A percentile compares a stretch with the other conserved stretches of the same genome.
These are phyloP conservation scores for Backusella australiensis DNA, from an alignment of 192 early-diverging fungal genomes.

Conservation along the genomic window DNA sequence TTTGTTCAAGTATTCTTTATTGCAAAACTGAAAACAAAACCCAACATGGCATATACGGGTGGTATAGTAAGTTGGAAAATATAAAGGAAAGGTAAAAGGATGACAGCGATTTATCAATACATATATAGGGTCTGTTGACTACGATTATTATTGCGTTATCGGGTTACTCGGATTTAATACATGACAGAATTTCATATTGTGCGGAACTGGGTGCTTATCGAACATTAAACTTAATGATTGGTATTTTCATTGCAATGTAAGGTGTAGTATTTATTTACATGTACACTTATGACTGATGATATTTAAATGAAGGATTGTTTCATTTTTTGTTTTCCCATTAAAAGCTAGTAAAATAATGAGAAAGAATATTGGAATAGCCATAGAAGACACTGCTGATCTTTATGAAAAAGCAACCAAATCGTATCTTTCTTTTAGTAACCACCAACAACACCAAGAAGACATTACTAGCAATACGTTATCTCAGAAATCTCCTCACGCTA, in stretches of 20 bases:
- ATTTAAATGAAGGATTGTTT: conserved; percentile 3
- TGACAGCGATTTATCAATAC: background rate
- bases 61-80: conserved; percentile 11
- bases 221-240: conserved; percentile 15
- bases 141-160: conserved; percentile 16
- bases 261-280: background rate
- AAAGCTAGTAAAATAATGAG: conserved; percentile 14
- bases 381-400: conserved; percentile 18
- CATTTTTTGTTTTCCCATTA: conserved; percentile 15
- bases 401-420: conserved; percentile 14
- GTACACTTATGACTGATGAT: background rate
- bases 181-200: background rate
- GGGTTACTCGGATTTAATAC: conserved; percentile 4
- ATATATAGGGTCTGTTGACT: conserved; percentile 12
- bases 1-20: conserved; percentile 23
- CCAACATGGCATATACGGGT: conserved; percentile 14
- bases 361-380: conserved; percentile 13
- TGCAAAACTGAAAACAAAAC: conserved; percentile 13
- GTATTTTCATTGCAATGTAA: conserved; percentile 17
- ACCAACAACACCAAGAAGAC: background rate
- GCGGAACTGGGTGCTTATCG: conserved; percentile 4
- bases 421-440: background rate
- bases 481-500: background rate
- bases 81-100: background rate
- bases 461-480: background rate